Evolutionary conservation across 1,284 basidiomycete species (phyloP).

Genomic region (Phlebopus sp.): DNA sequence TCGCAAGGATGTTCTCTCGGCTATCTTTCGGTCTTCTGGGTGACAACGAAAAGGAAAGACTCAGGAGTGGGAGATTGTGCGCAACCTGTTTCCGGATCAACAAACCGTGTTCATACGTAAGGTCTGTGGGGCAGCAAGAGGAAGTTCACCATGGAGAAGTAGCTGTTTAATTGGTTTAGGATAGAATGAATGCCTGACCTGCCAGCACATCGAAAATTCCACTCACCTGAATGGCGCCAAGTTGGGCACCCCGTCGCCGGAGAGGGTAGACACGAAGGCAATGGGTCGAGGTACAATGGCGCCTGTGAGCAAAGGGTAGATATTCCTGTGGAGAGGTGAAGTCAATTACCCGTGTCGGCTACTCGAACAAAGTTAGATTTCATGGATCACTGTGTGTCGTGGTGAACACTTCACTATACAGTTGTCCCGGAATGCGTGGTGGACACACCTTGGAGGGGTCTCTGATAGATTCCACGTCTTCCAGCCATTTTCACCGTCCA

Average conservation of each 20-base stretch:
- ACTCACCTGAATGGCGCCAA: constrained; percentile 65
- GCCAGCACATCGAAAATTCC: background rate
- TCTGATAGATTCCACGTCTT: constrained; percentile 45
- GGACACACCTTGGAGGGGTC: constrained; percentile 31
- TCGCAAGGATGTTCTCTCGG: constrained; percentile 61
- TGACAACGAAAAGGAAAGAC: constrained; percentile 53
- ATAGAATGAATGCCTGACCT: constrained; percentile 7
- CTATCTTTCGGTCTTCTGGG: constrained; percentile 59
- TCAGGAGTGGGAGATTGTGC: constrained; percentile 65
- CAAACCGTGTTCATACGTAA: constrained; percentile 29
- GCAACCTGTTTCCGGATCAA: constrained; percentile 41
- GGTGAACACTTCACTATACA: background rate
- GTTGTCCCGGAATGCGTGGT: constrained; percentile 8
- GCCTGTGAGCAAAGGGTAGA: constrained; percentile 62
- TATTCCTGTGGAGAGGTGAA: constrained; percentile 35
- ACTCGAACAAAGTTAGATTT: constrained; percentile 15
- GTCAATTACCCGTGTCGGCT: constrained; percentile 19
- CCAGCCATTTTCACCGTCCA: constrained; percentile 36
- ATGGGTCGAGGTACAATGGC: constrained; percentile 72
- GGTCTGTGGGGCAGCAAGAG: constrained; percentile 15
- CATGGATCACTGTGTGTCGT: constrained; percentile 4
- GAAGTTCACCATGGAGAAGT: constrained; percentile 52
- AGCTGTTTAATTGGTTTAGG: constrained; percentile 34
- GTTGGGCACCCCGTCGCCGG: constrained; percentile 55
- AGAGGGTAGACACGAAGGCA: constrained; percentile 68